Evolutionary conservation across 2,329 filamentous ascomycete species (phyloP), one percentile per base, ranked within the genome.

Genomic region (Trichoderma sp.): DNA sequence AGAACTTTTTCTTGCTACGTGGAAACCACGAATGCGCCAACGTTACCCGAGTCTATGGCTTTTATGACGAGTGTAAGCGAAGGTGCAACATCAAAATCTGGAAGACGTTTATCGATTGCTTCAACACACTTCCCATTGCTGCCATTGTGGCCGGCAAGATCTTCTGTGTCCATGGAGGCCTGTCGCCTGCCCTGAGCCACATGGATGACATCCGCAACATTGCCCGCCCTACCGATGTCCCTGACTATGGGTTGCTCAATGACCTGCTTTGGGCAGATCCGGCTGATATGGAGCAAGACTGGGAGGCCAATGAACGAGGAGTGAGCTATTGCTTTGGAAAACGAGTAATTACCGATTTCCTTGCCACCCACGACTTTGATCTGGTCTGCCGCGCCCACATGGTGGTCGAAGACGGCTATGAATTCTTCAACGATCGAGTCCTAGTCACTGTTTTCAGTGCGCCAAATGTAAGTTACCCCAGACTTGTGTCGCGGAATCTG

Each of bases 201-300:
- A 99, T 99, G 96, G 96, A 98, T 77, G 95, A 99, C 80, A 99
- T 99, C 76, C 91, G 96, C 76, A 93, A 97, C 79, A 98, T 99
- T 82, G 93, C 93, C 64, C 91, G 96, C 70, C 96, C 96, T 12
- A 99, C 96, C 1, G 96, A 99, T 79, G 96, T 99, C 23, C 96
- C 96, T 7, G 96, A 99, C 79, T 98, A 98, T 80, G 96, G 96
- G 13, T 84, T 99, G 68, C 86, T 99, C 71, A 98, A 98, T 80
- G 96, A 99, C 79, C 85, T 99, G 32, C 85, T 99, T 20, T 99
- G 96, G 96, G 97, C 95, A 74, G 96, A 99, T 80, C 96, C 96
- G 0, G 96, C 95, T 70, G 96, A 99, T 75, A 98, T 98, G 93
- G 95, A 98, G 74, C 91, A 92, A 76, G 96, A 98, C 77, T 99